phyloP scores from a whole-genome alignment of 2,329 filamentous ascomycete genomes.

The Beauveria asiatica region DNA sequence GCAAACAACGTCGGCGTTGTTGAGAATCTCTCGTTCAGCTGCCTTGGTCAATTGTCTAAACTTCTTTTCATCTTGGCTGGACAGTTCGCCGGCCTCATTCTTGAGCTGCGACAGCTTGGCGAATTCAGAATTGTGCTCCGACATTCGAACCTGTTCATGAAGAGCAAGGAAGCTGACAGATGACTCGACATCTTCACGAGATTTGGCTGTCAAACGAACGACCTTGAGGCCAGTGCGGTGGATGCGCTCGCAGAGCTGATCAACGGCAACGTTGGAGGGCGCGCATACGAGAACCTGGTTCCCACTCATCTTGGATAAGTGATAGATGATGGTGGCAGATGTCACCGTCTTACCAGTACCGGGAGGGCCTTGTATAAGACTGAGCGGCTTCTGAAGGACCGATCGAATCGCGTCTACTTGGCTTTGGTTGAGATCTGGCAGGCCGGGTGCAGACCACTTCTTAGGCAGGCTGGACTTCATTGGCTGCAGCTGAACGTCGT shows the following conservation, averaged over 20 bases:
- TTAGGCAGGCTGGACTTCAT: conserved; percentile 95
- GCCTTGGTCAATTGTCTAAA: conserved; percentile 92
- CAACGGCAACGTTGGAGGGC: conserved; percentile 95
- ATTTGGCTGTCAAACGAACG: conserved; percentile 96
- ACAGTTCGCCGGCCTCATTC: conserved; percentile 80
- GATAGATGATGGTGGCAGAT: conserved; percentile 96
- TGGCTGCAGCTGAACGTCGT: conserved; percentile 86
- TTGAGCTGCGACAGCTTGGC: conserved; percentile 91
- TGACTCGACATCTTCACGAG: conserved; percentile 97
- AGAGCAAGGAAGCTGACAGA: conserved; percentile 91
- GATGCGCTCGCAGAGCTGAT: conserved; percentile 95
- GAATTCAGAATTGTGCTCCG: conserved; percentile 90
- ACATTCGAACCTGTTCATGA: conserved; percentile 95
- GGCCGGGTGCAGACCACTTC: conserved; percentile 90
- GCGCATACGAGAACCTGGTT: conserved; percentile 94
- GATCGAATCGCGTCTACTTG: conserved; percentile 96
- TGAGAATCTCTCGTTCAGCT: conserved; percentile 90
- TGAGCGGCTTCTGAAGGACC: conserved; percentile 86
- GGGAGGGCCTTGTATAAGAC: conserved; percentile 91
- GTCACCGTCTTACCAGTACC: conserved; percentile 98
- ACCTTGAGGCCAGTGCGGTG: conserved; percentile 93
- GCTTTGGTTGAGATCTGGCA: conserved; percentile 90
- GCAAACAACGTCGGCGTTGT: conserved; percentile 94
- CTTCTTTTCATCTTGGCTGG: conserved; percentile 95
- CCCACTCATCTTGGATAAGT: conserved; percentile 88